These are phyloP conservation scores for Flaveria sonorensis DNA, from an alignment of 129 eudicot genomes.

Conservation along the genomic window DNA sequence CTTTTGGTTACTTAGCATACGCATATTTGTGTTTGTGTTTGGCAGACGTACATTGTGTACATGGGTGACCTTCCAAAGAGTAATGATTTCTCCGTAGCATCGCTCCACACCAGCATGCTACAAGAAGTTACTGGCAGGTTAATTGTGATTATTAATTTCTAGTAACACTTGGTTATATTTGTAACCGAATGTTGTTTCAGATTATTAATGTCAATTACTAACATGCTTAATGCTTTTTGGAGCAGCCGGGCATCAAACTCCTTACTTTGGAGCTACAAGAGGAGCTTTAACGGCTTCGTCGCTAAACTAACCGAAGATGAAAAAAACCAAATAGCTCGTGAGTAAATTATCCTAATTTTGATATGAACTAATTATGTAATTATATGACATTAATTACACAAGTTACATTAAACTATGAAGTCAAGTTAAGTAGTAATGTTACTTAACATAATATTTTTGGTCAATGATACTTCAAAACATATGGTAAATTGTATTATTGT, in stretches of 20 bases:
- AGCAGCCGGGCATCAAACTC: slow-evolving; percentile 65
- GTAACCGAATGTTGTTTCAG: neutral
- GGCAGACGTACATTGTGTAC: slow-evolving; percentile 74
- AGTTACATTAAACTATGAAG: neutral
- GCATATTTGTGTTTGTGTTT: neutral
- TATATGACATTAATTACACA: no score
- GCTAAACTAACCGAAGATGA: slow-evolving; percentile 62
- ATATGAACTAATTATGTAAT: neutral
- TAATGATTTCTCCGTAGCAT: slow-evolving; percentile 42
- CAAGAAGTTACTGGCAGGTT: slow-evolving; percentile 64
- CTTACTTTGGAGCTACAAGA: slow-evolving; percentile 65
- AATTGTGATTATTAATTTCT: neutral
- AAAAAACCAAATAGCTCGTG: slow-evolving; percentile 42
- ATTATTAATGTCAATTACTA: neutral
- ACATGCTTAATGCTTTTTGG: slow-evolving; percentile 9
- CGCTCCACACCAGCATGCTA: slow-evolving; percentile 58
- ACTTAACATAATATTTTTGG: neutral
- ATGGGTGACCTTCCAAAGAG: slow-evolving; percentile 72
- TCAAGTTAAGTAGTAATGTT: neutral
- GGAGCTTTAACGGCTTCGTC: slow-evolving; percentile 71
- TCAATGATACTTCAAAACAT: neutral
- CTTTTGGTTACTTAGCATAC: neutral
- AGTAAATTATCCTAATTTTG: neutral
- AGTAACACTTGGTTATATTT: neutral
- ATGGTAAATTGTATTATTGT: neutral